Conservation (phyloP, 129 eudicot genomes). For the Oenanthe sinensis region DNA sequence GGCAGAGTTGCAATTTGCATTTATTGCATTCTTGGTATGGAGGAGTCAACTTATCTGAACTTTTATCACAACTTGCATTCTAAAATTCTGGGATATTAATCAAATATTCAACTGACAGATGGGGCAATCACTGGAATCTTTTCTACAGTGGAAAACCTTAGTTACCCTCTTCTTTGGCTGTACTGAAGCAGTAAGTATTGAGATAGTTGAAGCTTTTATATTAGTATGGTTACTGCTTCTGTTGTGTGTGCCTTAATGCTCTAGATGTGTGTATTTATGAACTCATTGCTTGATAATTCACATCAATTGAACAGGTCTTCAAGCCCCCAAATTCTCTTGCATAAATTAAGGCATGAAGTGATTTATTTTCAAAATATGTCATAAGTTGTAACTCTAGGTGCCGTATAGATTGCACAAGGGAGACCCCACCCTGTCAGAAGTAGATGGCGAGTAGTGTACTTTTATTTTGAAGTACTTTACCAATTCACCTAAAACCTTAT, state of each 20-base stretch:
- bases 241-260: background rate
- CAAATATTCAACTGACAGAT: constrained; percentile 46
- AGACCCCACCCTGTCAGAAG: background rate
- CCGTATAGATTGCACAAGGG: background rate
- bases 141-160: constrained; percentile 82
- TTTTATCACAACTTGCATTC: background rate
- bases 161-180: constrained; percentile 74
- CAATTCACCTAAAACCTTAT: background rate
- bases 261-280: background rate
- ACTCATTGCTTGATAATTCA: background rate
- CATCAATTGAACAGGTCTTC: background rate
- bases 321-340: background rate
- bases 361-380: background rate
- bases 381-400: background rate
- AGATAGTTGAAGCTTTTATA: background rate
- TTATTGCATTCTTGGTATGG: constrained; percentile 78
- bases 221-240: background rate
- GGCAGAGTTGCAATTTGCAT: constrained; percentile 87
- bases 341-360: background rate
- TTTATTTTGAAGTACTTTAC: background rate
- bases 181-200: constrained; percentile 69
- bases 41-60: background rate
- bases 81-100: background rate
- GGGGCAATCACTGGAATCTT: constrained; percentile 95
- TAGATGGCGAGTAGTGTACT: background rate